Conservation (phyloP, 139 green algal species). For the Coelastrella sp. region DNA sequence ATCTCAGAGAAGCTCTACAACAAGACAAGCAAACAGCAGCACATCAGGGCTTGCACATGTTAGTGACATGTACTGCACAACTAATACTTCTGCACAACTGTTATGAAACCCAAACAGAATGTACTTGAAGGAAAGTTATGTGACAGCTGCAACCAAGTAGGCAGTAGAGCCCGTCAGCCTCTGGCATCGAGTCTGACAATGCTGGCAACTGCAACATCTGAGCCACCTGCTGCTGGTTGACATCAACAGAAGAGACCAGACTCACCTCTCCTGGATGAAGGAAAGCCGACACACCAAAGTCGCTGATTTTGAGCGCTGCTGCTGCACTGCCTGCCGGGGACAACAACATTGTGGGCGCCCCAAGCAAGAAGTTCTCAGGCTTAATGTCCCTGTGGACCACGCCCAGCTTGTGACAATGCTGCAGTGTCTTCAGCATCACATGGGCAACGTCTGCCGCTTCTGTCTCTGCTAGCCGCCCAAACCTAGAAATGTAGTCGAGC, state of each 20-base stretch:
- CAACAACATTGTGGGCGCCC: neutral
- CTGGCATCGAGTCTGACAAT: too few relatives aligned
- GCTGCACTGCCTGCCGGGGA: conserved; percentile 25
- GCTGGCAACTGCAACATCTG: too few relatives aligned
- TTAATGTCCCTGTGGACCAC: conserved; percentile 93
- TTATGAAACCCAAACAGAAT: neutral
- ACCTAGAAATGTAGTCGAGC: conserved; percentile 83
- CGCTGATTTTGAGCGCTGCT: conserved; percentile 57
- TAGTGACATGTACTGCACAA: too few relatives aligned
- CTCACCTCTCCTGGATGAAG: conserved; percentile 58
- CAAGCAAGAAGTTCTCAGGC: conserved; percentile 89
- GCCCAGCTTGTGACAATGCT: conserved; percentile 60
- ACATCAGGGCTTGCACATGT: neutral
- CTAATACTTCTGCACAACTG: too few relatives aligned
- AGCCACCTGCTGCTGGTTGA: neutral
- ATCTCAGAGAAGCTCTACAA: conserved; percentile 72
- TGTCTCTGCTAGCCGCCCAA: conserved; percentile 38
- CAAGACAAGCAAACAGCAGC: neutral
- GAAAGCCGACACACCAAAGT: conserved; percentile 85
- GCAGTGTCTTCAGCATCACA: conserved; percentile 36
- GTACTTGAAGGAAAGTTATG: neutral
- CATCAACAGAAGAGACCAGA: neutral
- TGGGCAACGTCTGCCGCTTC: conserved; percentile 41
- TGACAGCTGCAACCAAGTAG: too few relatives aligned
- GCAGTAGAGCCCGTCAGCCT: too few relatives aligned